phyloP scores from a whole-genome alignment of 106 monocot genomes.

The Dendrobium chrysotoxum region DNA sequence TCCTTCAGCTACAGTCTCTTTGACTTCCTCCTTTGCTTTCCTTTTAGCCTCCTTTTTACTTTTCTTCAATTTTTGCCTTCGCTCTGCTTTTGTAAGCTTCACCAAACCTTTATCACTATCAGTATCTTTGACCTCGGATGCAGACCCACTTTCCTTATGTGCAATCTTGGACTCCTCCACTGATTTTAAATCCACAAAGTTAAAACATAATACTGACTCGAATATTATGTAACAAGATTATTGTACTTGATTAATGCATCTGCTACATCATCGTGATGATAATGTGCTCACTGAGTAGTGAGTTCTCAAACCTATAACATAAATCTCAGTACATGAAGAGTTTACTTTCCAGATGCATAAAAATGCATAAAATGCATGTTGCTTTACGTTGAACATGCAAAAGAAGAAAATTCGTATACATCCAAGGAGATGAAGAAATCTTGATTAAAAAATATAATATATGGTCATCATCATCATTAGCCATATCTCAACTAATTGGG shows the following conservation, averaged over 20 bases:
- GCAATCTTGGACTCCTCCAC: slow-evolving; percentile 23
- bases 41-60: slow-evolving; percentile 74
- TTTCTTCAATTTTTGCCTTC: slow-evolving; percentile 73
- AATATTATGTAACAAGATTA: not conserved
- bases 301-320: not conserved
- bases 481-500: not conserved
- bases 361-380: not conserved
- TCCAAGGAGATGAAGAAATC: not conserved
- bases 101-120: slow-evolving; percentile 35
- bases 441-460: not conserved
- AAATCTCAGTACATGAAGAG: not conserved
- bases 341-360: not conserved
- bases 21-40: slow-evolving; percentile 37
- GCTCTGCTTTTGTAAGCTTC: slow-evolving; percentile 72
- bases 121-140: slow-evolving; percentile 15
- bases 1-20: slow-evolving; percentile 24
- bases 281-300: not conserved
- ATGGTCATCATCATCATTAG: not conserved
- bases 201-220: not conserved
- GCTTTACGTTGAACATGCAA: not conserved
- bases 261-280: not conserved
- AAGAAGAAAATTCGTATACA: not conserved
- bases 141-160: slow-evolving; percentile 25
- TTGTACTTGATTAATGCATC: not conserved
- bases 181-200: slow-evolving; percentile 19